These are phyloP conservation scores for Vickermania ingenoplastis DNA, from an alignment of 208 protist species.

Conservation along the genomic window DNA sequence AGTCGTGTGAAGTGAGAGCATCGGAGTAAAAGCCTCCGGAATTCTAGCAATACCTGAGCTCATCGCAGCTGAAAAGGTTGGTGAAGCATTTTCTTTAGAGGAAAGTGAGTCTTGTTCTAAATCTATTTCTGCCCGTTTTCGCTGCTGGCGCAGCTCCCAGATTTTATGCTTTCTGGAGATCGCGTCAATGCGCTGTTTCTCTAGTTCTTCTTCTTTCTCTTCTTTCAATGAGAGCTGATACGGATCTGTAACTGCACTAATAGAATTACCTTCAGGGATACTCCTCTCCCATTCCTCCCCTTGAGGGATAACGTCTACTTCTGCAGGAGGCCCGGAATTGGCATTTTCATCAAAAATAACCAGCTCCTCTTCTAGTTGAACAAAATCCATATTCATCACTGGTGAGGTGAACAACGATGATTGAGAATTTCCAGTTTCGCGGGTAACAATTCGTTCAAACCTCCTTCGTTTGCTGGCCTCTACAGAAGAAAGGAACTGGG, in stretches of 20 bases:
- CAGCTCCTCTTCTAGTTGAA: slow-evolving; percentile 24
- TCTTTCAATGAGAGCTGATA: no score
- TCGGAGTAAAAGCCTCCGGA: not conserved
- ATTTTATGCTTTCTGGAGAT: slow-evolving; percentile 72
- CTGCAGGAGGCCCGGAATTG: slow-evolving; percentile 8
- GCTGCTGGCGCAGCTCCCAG: slow-evolving; percentile 60
- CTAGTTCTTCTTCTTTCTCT: no score
- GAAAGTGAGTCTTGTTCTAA: not conserved
- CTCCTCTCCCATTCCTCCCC: no score
- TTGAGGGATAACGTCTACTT: no score
- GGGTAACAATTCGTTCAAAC: slow-evolving; percentile 48
- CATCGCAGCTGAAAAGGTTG: no score
- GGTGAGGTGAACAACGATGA: not conserved
- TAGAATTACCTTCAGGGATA: no score
- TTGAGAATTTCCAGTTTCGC: slow-evolving; percentile 16
- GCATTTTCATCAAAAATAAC: slow-evolving; percentile 55
- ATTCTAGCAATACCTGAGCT: not conserved
- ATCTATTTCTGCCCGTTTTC: slow-evolving; percentile 22
- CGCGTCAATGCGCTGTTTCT: slow-evolving; percentile 19
- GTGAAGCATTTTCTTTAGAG: no score
- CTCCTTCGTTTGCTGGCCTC: slow-evolving; percentile 41
- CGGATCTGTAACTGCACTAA: no score
- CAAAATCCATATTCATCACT: not conserved
- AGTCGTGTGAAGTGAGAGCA: not conserved
- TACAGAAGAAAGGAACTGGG: slow-evolving; percentile 60